Base-by-base conservation (phyloP, 306 rosid species). In the Dalbergia cultrata region DNA sequence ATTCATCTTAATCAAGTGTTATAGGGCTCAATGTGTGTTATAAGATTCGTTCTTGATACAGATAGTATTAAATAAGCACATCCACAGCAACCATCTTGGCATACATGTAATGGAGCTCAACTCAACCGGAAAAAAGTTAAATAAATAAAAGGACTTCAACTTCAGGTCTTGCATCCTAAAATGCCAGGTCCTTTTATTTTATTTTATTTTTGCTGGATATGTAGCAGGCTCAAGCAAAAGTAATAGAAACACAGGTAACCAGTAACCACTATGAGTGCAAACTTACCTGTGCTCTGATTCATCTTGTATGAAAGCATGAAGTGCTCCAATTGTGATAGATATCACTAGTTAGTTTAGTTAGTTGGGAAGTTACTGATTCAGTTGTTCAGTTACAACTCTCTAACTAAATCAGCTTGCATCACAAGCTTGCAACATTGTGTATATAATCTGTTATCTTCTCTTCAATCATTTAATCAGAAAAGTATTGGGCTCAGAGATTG, bases 231-330 rank as follows among this genome's bases (percentile, higher is more conserved):
- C 65, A 45, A 17, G 43, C 61, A 26, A 35, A 65, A 72, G 14
- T 45, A 58, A 73, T 17, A 26, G 52, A 79, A 56, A 60, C 19
- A 43, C 18, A 10, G 41, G 62, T 33, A 58, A 41, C n/a, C n/a
- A n/a, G n/a, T n/a, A n/a, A n/a, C 61, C 52, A 22, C 34, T 66
- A 49, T 5, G 60, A 47, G 33, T 66, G 47, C 72, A 79, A 74
- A 91, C 99, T 93, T 89, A 95, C 99, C 90, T 96, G 97, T 96
- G 99, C 70, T 96, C 99, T 73, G 99, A 93, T 89, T 96, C 99
- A 86, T 96, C 99, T 90, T 95, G 97, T 76, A 93, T 90, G 86
- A 93, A 95, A 8, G 98, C 94, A 76, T 95, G 99, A 65, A 95
- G 99, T 9, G 93, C 99, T 89, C 93, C 99, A 83, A 95, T 97